Conservation (phyloP, 1,139 yeast genomes). For the Geotrichum siamense region DNA sequence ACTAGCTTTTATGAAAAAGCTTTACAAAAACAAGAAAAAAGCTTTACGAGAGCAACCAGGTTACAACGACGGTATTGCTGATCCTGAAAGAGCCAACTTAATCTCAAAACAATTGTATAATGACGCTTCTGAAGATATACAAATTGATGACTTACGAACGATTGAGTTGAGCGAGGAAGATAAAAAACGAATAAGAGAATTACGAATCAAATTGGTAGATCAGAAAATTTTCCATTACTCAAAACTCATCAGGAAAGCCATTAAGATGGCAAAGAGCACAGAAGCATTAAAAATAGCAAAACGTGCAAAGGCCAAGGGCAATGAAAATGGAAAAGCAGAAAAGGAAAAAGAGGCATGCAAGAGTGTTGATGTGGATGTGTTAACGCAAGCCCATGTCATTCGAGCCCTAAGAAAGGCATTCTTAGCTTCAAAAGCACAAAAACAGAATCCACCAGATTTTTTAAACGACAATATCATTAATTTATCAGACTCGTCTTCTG, state of each 20-base stretch:
- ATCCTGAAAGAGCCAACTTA: conserved; percentile 17
- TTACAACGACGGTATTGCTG: conserved; percentile 12
- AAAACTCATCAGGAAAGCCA: conserved; percentile 27
- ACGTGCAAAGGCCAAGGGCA: conserved; percentile 24
- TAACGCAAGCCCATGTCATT: conserved; percentile 25
- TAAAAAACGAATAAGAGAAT: conserved; percentile 22
- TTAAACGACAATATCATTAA: conserved; percentile 16
- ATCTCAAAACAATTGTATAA: conserved; percentile 18
- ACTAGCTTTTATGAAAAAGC: conserved; percentile 24
- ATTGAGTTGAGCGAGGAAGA: conserved; percentile 8
- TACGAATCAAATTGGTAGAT: conserved; percentile 30
- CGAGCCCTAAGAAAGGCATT: conserved; percentile 25
- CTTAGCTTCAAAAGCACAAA: conserved; percentile 17
- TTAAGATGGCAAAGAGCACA: conserved; percentile 30
- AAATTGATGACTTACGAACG: conserved; percentile 13
- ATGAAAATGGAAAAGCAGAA: conserved; percentile 18
- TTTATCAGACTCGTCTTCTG: conserved; percentile 8
- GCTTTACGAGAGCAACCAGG: conserved; percentile 17
- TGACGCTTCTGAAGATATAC: conserved; percentile 16
- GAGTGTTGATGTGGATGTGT: conserved; percentile 21
- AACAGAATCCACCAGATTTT: conserved; percentile 21
- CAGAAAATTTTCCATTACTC: conserved; percentile 32
- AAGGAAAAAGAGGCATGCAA: conserved; percentile 28
- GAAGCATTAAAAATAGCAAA: conserved; percentile 33
- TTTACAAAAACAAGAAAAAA: conserved; percentile 14